Conservation (phyloP, 345 rosid species). For the Arabis hirsuta region DNA sequence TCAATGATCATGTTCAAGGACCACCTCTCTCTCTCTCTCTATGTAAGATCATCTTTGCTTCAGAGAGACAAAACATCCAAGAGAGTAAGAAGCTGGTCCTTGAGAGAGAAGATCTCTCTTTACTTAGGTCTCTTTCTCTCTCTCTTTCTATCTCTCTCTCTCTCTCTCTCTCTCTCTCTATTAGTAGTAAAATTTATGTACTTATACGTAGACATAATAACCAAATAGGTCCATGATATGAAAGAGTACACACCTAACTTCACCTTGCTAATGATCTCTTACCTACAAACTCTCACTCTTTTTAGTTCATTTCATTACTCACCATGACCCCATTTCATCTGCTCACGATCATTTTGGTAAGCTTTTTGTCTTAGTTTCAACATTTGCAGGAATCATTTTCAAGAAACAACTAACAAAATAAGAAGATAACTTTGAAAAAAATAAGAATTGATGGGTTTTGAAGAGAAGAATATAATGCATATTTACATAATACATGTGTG, state of each 20-base stretch:
- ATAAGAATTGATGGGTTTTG: constrained; percentile 4
- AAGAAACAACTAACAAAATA: constrained; percentile 34
- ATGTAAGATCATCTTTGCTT: constrained; percentile 36
- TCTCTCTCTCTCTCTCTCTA: constrained; percentile 26
- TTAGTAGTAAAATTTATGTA: constrained; percentile 36
- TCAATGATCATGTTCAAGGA: constrained; percentile 40
- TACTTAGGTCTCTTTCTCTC: constrained; percentile 26
- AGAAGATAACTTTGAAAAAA: constrained; percentile 39
- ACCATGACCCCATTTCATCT: constrained; percentile 41
- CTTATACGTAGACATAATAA: constrained; percentile 36
- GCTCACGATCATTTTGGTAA: constrained; percentile 31
- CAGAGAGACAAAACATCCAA: constrained; percentile 42
- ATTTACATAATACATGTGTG: neutral
- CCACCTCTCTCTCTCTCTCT: constrained; percentile 36
- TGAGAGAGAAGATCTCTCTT: constrained; percentile 41
- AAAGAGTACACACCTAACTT: constrained; percentile 48
- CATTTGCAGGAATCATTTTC: constrained; percentile 43
- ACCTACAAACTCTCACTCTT: constrained; percentile 44
- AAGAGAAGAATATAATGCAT: neutral
- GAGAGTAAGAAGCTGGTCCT: constrained; percentile 41
- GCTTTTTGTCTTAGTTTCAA: constrained; percentile 36
- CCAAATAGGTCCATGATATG: constrained; percentile 33
- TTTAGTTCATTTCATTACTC: constrained; percentile 37
- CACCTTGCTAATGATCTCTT: constrained; percentile 39
- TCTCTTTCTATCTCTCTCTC: constrained; percentile 30